These are phyloP conservation scores for Diaporthe helianthi DNA, from an alignment of 2,329 filamentous ascomycete genomes.

Conservation along the genomic window DNA sequence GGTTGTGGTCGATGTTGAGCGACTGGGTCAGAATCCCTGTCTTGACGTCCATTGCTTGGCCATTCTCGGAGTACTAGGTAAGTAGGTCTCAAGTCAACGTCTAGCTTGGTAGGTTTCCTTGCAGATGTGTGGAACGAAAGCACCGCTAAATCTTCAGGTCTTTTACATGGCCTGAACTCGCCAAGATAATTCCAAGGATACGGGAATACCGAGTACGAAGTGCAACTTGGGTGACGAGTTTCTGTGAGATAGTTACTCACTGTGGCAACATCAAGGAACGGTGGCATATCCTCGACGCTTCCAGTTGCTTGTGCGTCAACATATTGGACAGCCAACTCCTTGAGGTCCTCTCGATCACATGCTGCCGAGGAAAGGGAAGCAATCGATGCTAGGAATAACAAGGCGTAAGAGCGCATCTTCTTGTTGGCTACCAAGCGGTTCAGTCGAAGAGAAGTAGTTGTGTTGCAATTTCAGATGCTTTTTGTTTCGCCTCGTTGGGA, in stretches of 20 bases:
- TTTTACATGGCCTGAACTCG: neutral
- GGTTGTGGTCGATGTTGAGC: constrained; percentile 39
- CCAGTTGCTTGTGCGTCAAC: constrained; percentile 8
- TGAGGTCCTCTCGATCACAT: constrained; percentile 4
- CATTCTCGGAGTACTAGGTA: constrained; percentile 36
- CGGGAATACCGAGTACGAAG: neutral
- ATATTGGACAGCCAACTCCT: constrained; percentile 9
- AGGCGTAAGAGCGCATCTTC: constrained; percentile 2
- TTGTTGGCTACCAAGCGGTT: neutral
- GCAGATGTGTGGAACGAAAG: too few species aligned
- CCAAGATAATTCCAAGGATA: too few species aligned
- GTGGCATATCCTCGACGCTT: constrained; percentile 14
- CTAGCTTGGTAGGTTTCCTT: too few species aligned
- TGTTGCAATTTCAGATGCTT: neutral
- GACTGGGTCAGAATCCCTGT: constrained; percentile 38
- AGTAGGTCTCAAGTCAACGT: neutral
- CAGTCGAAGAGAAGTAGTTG: neutral
- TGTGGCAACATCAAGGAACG: constrained; percentile 6
- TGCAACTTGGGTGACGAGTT: rapidly evolving
- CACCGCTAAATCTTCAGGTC: too few species aligned
- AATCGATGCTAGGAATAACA: constrained; percentile 13
- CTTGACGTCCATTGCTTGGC: constrained; percentile 31
- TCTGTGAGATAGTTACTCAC: neutral
- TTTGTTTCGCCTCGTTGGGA: neutral
- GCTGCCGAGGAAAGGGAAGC: neutral